Evolutionary conservation across 2,329 filamentous ascomycete genomes (phyloP).

Genomic region (Talaromyces piceae): DNA sequence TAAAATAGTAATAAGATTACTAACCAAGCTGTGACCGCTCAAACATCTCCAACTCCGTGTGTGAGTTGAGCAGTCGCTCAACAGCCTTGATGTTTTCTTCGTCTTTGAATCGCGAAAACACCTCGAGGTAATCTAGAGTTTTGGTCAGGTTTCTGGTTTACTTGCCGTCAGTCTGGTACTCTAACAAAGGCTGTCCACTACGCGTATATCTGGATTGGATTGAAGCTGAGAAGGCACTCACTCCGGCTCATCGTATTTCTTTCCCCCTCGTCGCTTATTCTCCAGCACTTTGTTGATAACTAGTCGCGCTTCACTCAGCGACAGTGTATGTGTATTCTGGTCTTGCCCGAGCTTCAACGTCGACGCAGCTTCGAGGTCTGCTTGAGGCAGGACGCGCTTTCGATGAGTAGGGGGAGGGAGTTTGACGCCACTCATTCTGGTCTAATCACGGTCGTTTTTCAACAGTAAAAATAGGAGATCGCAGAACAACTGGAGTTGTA

Average conservation of each 20-base stretch:
- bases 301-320: conserved; percentile 82
- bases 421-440: conserved; percentile 27
- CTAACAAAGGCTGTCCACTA: background rate
- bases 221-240: conserved; percentile 34
- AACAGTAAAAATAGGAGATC: no score
- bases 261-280: conserved; percentile 69
- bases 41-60: conserved; percentile 74
- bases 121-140: conserved; percentile 85
- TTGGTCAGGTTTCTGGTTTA: conserved; percentile 61
- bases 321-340: conserved; percentile 82
- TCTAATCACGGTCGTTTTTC: no score
- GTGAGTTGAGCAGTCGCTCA: conserved; percentile 72
- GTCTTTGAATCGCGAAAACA: conserved; percentile 92
- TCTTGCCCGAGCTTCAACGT: conserved; percentile 88
- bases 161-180: background rate
- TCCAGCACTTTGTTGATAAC: conserved; percentile 85
- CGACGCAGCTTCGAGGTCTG: conserved; percentile 77
- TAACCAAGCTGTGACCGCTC: conserved; percentile 85
- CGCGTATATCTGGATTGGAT: no score
- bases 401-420: conserved; percentile 32
- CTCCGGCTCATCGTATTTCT: conserved; percentile 79
- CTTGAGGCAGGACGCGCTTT: conserved; percentile 35
- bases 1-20: background rate
- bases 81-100: conserved; percentile 94
- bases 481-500: no score